These are phyloP conservation scores for Paramyrothecium roridum DNA, from an alignment of 2,329 filamentous ascomycete species.

Conservation along the genomic window DNA sequence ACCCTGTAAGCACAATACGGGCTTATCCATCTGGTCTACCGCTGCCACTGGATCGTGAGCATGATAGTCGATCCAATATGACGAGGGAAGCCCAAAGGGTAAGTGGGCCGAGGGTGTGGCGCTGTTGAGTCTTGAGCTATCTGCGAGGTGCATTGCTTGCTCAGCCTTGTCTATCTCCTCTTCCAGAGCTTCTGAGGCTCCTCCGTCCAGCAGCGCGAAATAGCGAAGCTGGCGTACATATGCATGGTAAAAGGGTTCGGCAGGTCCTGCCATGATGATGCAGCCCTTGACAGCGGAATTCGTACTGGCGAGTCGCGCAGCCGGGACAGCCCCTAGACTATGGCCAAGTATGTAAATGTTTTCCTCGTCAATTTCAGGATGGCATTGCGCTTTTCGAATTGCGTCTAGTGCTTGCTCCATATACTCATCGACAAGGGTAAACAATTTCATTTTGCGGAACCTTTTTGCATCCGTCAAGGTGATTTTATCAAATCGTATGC, in stretches of 20 bases:
- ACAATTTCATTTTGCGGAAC: neutral
- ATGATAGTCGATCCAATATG: slow-evolving; percentile 1
- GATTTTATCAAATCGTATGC: slow-evolving; percentile 2
- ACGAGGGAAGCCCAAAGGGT: slow-evolving; percentile 1
- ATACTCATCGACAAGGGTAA: slow-evolving; percentile 1
- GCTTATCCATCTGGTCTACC: neutral
- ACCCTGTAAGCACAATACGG: slow-evolving; percentile 2
- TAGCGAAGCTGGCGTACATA: slow-evolving; percentile 5
- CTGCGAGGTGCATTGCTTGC: neutral
- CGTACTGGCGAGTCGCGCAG: neutral
- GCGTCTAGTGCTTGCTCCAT: slow-evolving; percentile 2
- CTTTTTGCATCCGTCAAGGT: neutral
- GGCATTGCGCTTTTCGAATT: neutral
- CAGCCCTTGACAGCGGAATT: neutral
- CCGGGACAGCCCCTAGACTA: slow-evolving; percentile 1
- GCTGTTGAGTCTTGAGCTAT: neutral
- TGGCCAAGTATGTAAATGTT: slow-evolving; percentile 2
- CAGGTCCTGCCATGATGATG: slow-evolving; percentile 1
- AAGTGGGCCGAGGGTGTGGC: neutral
- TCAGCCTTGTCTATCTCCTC: slow-evolving; percentile 2
- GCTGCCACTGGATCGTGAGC: slow-evolving; percentile 1
- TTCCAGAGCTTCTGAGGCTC: neutral
- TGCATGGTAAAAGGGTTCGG: neutral
- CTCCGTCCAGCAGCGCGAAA: slow-evolving; percentile 2
- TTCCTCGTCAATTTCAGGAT: neutral